A percentile compares a stretch with the other conserved stretches of the same genome.
Conservation (phyloP, 768 basidiomycete species). For the Paxillus rubicundulus region DNA sequence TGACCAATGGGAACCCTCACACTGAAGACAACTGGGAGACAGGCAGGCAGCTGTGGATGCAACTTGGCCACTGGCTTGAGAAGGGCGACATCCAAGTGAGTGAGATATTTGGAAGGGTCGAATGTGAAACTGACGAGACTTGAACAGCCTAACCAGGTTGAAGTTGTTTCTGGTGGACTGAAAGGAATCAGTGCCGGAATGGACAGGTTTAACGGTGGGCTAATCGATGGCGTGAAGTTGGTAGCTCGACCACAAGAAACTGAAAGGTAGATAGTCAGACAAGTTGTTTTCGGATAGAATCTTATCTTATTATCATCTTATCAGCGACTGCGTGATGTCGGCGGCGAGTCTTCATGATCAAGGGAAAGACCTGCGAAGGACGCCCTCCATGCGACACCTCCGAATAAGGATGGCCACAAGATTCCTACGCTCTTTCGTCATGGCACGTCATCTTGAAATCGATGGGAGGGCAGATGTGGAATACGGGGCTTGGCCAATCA, state of each 20-base stretch:
- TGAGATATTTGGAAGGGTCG: background rate
- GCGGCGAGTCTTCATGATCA: conserved; percentile 18
- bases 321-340: conserved; percentile 23
- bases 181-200: conserved; percentile 42
- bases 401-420: conserved; percentile 31
- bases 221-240: conserved; percentile 46
- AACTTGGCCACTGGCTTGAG: conserved; percentile 29
- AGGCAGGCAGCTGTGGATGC: conserved; percentile 30
- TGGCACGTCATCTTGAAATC: conserved; percentile 27
- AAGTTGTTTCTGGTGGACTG: conserved; percentile 42
- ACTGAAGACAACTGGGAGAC: conserved; percentile 33
- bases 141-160: conserved; percentile 42
- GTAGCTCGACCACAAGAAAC: conserved; percentile 45
- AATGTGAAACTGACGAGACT: background rate
- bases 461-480: conserved; percentile 27
- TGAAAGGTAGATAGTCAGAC: conserved; percentile 31
- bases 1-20: conserved; percentile 33
- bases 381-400: conserved; percentile 31
- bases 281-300: conserved; percentile 23
- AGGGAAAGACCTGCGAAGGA: conserved; percentile 26
- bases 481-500: conserved; percentile 30
- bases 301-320: conserved; percentile 15
- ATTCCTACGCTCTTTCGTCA: conserved; percentile 29
- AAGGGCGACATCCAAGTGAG: conserved; percentile 32
- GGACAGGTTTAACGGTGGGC: conserved; percentile 37